Evolutionary conservation across 176 grass and related monocot genomes (phyloP), one percentile per base, ranked within the genome.

Genomic region (sorghum (Sorghum bicolor)): DNA sequence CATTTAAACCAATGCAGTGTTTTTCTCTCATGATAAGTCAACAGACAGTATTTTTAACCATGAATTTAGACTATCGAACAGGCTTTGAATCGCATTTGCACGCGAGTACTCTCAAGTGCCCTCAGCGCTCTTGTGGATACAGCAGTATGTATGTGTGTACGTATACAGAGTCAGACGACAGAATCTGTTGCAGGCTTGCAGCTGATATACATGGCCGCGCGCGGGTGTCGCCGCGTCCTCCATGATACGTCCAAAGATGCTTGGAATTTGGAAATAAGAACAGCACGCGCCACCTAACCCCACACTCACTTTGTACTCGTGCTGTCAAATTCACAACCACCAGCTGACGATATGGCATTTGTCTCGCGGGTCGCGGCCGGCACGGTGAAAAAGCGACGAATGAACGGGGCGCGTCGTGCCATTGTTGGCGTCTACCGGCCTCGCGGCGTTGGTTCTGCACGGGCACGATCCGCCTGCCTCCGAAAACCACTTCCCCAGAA

Each of bases 401-500:
- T 60, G 8, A 25, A 22, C 3, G 55, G 55, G n/a, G 9, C 11
- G 78, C 13, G 5, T 69, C 22, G 44, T 69, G 64, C 12, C 12
- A 1, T 2, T 10, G 47, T 8, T 8, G 57, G 8, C n/a, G n/a
- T 3, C 58, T 5, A 28, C 58, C 58, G 10, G 4, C 60, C 60
- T 62, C 61, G 69, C 75, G 65, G 74, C 66, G 66, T 40, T 19
- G 81, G 57, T 40, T 72, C 34, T 39, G 61, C 16, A 4, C 62
- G 65, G 67, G 19, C 64, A 77, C 26, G 47, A 50, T 33, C 65
- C 34, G 40, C 77, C 88, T 77, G 72, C 83, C 83, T 65, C 88
- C 80, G 83, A 72, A 81, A 76, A 43, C 40, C n/a, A 86, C 88
- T 86, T 82, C 88, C 88, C 87, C 88, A 64, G 83, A 82, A 81